phyloP scores from a whole-genome alignment of 2,329 filamentous ascomycete genomes.

The Colletotrichum sp. region DNA sequence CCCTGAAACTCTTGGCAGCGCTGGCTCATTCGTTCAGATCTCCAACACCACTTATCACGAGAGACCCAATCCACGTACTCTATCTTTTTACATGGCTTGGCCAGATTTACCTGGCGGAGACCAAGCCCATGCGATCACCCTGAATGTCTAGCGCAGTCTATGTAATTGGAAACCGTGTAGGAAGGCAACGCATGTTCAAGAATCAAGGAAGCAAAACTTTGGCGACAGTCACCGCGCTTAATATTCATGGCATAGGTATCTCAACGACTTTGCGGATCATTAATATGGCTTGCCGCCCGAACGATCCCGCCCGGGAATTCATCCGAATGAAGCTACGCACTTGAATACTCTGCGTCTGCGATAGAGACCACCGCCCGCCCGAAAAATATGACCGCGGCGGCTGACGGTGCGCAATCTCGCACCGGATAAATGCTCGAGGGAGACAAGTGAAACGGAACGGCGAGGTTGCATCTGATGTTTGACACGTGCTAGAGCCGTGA shows the following conservation, averaged over 20 bases:
- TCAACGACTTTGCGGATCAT: background rate
- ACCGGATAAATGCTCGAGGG: background rate
- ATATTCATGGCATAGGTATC: background rate
- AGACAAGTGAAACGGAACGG: background rate
- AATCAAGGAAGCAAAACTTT: background rate
- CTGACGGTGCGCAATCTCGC: background rate
- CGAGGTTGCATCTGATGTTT: constrained; percentile 9
- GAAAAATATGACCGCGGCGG: background rate
- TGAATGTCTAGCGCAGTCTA: background rate
- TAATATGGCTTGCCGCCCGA: background rate
- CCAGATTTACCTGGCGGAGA: background rate
- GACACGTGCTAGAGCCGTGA: constrained; percentile 10
- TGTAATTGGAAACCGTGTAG: background rate
- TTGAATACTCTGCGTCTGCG: background rate
- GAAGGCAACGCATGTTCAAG: background rate
- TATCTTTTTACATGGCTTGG: background rate
- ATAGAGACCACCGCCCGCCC: background rate
- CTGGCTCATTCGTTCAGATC: background rate
- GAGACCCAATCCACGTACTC: background rate
- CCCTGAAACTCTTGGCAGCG: background rate
- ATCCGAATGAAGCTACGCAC: background rate
- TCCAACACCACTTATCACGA: background rate
- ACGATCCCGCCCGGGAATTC: background rate
- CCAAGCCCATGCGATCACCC: background rate
- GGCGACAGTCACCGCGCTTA: background rate